phyloP scores from a whole-genome alignment of 2,329 filamentous ascomycete genomes.

The Fusarium sp. region DNA sequence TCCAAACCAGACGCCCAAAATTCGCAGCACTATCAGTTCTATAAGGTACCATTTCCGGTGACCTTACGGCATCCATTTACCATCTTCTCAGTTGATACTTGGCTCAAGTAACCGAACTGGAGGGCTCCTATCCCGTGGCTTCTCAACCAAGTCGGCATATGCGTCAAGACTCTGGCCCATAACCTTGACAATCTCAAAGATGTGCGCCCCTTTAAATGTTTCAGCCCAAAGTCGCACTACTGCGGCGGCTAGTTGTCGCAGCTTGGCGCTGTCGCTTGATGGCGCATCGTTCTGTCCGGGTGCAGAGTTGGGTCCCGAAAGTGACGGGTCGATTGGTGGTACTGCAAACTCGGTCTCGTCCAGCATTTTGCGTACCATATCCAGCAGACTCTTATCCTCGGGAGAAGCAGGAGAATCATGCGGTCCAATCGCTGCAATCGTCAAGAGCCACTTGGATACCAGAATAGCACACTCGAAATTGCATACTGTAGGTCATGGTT shows the following conservation, averaged over 20 bases:
- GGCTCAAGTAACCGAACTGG: conserved; percentile 45
- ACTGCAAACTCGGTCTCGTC: conserved; percentile 76
- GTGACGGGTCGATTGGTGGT: conserved; percentile 68
- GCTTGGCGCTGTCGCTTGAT: conserved; percentile 64
- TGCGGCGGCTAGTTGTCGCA: conserved; percentile 70
- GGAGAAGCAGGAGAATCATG: conserved; percentile 64
- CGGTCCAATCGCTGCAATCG: conserved; percentile 66
- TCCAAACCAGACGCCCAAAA: conserved; percentile 30
- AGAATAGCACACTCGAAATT: conserved; percentile 75
- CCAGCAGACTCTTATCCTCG: conserved; percentile 70
- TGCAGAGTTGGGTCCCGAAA: conserved; percentile 59
- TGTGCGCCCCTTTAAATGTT: conserved; percentile 73
- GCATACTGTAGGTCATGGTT: conserved; percentile 60
- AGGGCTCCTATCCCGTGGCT: conserved; percentile 64
- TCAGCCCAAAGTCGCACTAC: conserved; percentile 74
- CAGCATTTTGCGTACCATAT: conserved; percentile 71
- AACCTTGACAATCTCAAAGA: conserved; percentile 72
- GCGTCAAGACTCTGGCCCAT: conserved; percentile 71
- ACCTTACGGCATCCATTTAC: not conserved
- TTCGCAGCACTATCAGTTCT: conserved; percentile 3
- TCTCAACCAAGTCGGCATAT: conserved; percentile 71
- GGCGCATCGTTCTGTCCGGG: conserved; percentile 60
- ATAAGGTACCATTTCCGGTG: not conserved
- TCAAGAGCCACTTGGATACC: conserved; percentile 73
- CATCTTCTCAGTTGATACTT: conserved; percentile 36